phyloP scores from a whole-genome alignment of 805 yeast species.

The Allodekkera sacchari region DNA sequence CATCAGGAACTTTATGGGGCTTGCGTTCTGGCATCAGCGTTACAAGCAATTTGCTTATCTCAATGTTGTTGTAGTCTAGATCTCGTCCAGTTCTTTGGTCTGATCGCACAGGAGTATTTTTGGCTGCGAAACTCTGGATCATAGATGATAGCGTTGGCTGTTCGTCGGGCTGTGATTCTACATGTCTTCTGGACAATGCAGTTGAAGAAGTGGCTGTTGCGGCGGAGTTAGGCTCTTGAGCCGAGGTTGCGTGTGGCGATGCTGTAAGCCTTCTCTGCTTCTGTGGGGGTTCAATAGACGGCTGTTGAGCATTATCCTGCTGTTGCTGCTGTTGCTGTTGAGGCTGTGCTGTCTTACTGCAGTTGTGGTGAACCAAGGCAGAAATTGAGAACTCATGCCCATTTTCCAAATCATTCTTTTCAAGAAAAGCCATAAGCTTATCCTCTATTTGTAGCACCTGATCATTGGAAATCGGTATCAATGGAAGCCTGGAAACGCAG shows the following conservation, averaged over 20 bases:
- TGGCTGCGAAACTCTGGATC: conserved; percentile 20
- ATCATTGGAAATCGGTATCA: conserved; percentile 33
- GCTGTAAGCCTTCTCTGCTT: conserved; percentile 3
- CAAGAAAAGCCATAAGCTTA: conserved; percentile 37
- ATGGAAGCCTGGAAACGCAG: conserved; percentile 46
- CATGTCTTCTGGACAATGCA: conserved; percentile 9
- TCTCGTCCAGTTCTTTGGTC: conserved; percentile 24
- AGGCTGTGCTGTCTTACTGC: conserved; percentile 19
- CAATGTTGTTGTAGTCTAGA: conserved; percentile 28
- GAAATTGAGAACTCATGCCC: conserved; percentile 31
- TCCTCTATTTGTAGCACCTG: conserved; percentile 30
- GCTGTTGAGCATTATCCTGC: no score
- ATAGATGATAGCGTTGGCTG: conserved; percentile 21
- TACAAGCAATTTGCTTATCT: conserved; percentile 35
- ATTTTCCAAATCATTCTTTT: conserved; percentile 43
- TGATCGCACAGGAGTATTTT: conserved; percentile 16
- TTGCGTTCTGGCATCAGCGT: conserved; percentile 40
- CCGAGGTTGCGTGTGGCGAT: neutral
- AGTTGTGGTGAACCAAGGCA: conserved; percentile 25
- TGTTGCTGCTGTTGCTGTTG: conserved; percentile 12
- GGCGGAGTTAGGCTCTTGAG: neutral
- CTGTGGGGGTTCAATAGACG: conserved; percentile 1
- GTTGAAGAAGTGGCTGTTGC: neutral
- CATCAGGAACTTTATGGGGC: conserved; percentile 48
- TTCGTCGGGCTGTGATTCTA: conserved; percentile 15